phyloP scores from a whole-genome alignment of 768 basidiomycete genomes.

The Ramaria sp. region DNA sequence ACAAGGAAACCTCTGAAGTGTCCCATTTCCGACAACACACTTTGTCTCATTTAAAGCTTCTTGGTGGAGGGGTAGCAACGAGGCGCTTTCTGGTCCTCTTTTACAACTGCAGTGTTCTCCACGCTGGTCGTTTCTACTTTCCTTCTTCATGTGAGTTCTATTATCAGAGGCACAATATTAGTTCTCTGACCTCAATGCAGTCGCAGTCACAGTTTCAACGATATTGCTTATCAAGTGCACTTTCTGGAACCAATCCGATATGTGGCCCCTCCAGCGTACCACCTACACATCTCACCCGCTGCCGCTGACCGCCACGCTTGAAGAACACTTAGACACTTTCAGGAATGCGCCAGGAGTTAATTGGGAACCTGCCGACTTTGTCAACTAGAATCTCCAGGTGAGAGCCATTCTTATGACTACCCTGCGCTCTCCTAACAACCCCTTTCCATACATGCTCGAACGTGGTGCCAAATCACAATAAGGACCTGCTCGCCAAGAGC shows the following conservation, averaged over 20 bases:
- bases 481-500: conserved; percentile 11
- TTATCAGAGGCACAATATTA: not conserved
- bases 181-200: not conserved
- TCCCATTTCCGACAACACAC: not conserved
- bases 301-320: conserved; percentile 21
- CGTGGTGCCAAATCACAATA: conserved; percentile 20
- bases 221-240: not conserved
- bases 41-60: not conserved
- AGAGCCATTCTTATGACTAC: conserved; percentile 7
- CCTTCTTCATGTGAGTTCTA: not conserved
- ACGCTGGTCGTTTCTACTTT: not conserved
- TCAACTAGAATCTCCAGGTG: conserved; percentile 22
- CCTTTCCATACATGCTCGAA: conserved; percentile 12
- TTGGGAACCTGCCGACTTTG: conserved; percentile 23
- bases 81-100: not conserved
- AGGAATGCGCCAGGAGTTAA: conserved; percentile 21
- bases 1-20: not conserved
- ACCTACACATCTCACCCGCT: conserved; percentile 16
- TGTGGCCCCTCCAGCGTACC: not conserved
- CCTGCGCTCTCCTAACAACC: not conserved
- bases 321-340: conserved; percentile 23
- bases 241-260: not conserved
- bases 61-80: not conserved
- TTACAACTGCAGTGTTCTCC: not conserved
- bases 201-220: not conserved